Evolutionary conservation across 2,329 filamentous ascomycete genomes (phyloP).

Genomic region (Colletotrichum tamarilloi): DNA sequence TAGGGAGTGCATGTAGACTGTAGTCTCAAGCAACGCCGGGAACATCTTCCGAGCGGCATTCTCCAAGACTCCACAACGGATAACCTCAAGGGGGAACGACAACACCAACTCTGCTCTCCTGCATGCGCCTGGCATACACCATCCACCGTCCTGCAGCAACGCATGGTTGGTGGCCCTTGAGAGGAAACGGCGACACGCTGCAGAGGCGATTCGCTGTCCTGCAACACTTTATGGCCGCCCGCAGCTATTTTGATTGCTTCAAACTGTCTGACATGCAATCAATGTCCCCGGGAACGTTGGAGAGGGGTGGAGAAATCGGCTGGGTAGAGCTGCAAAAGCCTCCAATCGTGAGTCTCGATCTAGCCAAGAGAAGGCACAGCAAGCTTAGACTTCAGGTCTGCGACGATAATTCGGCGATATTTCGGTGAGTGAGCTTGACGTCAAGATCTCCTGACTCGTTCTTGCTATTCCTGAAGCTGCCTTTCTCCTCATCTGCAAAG

Average conservation of each 20-base stretch:
- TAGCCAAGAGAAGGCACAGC: slow-evolving; percentile 28
- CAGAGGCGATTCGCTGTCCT: slow-evolving; percentile 24
- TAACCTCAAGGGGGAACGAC: neutral
- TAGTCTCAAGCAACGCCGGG: slow-evolving; percentile 12
- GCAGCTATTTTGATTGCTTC: slow-evolving; percentile 31
- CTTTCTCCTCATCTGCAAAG: slow-evolving; percentile 22
- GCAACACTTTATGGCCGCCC: slow-evolving; percentile 1
- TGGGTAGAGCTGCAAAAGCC: slow-evolving; percentile 14
- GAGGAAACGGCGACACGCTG: slow-evolving; percentile 2
- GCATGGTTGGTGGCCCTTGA: neutral
- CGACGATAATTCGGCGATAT: slow-evolving; percentile 27
- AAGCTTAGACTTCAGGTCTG: slow-evolving; percentile 33
- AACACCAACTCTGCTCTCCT: neutral
- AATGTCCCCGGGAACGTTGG: slow-evolving; percentile 17
- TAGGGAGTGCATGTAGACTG: neutral
- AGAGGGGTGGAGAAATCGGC: slow-evolving; percentile 20
- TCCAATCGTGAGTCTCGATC: slow-evolving; percentile 26
- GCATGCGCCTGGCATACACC: slow-evolving; percentile 6
- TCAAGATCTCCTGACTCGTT: slow-evolving; percentile 25
- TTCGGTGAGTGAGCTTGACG: slow-evolving; percentile 31
- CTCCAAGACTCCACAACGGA: neutral
- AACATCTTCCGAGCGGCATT: slow-evolving; percentile 7
- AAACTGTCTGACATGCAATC: slow-evolving; percentile 11
- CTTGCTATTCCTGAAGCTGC: slow-evolving; percentile 11
- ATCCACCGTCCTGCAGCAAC: neutral